Evolutionary conservation across 371 early-diverging fungal genomes (phyloP), one percentile per base, ranked within the genome.

Genomic region (Coemansia sp.): DNA sequence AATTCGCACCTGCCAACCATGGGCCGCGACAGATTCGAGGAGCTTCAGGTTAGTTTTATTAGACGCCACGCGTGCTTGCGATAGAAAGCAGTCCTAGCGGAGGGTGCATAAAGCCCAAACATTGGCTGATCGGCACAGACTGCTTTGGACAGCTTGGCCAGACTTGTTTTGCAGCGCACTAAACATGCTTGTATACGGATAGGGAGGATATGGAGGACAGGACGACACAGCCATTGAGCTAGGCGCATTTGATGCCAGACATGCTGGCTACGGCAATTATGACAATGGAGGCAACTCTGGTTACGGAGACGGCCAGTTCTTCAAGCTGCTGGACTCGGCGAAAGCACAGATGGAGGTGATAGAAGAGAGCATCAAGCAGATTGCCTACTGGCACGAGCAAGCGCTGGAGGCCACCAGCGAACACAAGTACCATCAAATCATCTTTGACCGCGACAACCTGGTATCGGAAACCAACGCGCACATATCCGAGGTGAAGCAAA

Each of bases 21-120:
- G 79, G 66, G 79, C n/a, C 79, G 79, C 59, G 79, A 79, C 69
- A 79, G 79, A 59, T 79, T 77, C 44, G 64, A 61, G 20, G 79
- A 79, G 58, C 79, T 79, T 23, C 79, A 79, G 79, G 79, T 79
- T 40, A 53, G 78, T 65, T 42, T 42, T n/a, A 48, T 16, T n/a
- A 16, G 18, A 48, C 16, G 18, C 18, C 48, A 18, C 48, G 20
- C 18, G 48, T 48, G 48, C 18, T 23, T 26, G 25, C 4, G 25
- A 25, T 40, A 44, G 42, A 37, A 11, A 20, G 14, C 23, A 60
- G 37, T 7, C 28, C 8, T 12, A 21, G 44, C 6, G 12, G 44
- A 42, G n/a, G 47, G n/a, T 44, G 47, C 37, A 60, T 23, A 60
- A 47, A 58, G 40, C 39, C 58, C 25, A 58, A 58, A 58, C 58